These are phyloP conservation scores for Dunaliella sp. DNA, from an alignment of 139 green algal genomes.

Conservation along the genomic window DNA sequence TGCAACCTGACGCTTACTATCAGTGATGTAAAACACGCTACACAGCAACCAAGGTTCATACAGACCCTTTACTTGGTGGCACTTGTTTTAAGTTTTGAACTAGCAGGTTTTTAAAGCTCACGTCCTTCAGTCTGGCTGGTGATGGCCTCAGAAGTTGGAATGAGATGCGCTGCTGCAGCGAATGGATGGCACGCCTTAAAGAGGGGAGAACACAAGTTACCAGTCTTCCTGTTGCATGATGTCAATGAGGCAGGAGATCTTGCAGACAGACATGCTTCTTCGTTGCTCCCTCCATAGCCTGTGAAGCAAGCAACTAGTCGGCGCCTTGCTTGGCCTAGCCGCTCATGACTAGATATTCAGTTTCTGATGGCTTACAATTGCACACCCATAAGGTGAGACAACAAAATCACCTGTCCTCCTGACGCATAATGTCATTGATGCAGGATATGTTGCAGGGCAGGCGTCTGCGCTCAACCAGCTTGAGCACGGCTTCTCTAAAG, in stretches of 20 bases:
- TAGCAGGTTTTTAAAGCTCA: no score
- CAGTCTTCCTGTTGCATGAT: background rate
- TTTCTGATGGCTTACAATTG: no score
- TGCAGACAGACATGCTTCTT: no score
- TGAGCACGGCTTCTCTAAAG: constrained; percentile 1
- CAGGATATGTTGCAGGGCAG: constrained; percentile 16
- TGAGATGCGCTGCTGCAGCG: no score
- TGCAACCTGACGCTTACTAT: background rate
- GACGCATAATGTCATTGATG: constrained; percentile 6
- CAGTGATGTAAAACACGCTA: constrained; percentile 8
- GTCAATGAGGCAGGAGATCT: constrained; percentile 11
- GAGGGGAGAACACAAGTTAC: no score
- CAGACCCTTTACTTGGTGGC: background rate
- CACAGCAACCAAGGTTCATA: background rate
- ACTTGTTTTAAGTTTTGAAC: no score
- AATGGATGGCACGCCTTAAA: no score
- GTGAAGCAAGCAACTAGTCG: background rate
- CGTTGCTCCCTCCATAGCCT: background rate
- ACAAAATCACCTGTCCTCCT: background rate
- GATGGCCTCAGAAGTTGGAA: no score
- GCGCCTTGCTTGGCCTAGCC: background rate
- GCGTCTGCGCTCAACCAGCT: background rate
- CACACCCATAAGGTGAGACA: no score
- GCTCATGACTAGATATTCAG: no score
- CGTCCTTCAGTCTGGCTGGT: no score